Base-by-base conservation (phyloP, 345 rosid species). In the Microthlaspi erraticum region DNA sequence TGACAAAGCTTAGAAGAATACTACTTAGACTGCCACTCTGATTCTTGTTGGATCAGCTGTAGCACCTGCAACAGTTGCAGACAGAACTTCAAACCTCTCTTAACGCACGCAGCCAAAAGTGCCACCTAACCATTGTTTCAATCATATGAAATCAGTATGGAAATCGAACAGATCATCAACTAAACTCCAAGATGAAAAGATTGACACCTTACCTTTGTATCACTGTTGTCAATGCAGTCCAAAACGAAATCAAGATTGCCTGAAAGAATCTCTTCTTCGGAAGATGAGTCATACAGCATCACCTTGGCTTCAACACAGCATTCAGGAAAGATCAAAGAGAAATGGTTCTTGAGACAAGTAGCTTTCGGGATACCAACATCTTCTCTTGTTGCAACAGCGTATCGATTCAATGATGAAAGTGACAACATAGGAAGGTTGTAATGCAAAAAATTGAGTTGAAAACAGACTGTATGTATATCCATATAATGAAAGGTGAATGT, bases 11-110 rank as follows among this genome's bases (percentile, higher is more conserved):
- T 34, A 18, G n/a, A 12, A 17, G 5, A 46, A 32, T 8, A 10
- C 10, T 10, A 62, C 29, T 8, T n/a, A 61, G 41, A 63, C n/a
- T n/a, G 99, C 93, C 61, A 91, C 80, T 19, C 96, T 91, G 71
- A 91, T 89, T 86, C 99, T 91, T 60, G 96, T 91, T 50, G 99
- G 97, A 66, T 94, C 97, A 64, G 96, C 96, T 88, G 97, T 89
- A 23, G 97, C 96, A 60, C 99, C 99, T 12, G 97, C 96, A 79
- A 93, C 97, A 32, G 96, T 91, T 50, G 99, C 96, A 75, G 89
- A 85, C 5, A 94, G 79, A 77, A 94, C 93, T 89, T 89, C 77
- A 94, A 73, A 66, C 92, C 94, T 73, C 96, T 88, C 68, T 68
- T 85, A 39, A 85, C 87, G 41, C 97, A 91, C 33, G 98, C 97